Evolutionary conservation across 148 eudicot genomes (phyloP).

Genomic region (Cornus suecica): DNA sequence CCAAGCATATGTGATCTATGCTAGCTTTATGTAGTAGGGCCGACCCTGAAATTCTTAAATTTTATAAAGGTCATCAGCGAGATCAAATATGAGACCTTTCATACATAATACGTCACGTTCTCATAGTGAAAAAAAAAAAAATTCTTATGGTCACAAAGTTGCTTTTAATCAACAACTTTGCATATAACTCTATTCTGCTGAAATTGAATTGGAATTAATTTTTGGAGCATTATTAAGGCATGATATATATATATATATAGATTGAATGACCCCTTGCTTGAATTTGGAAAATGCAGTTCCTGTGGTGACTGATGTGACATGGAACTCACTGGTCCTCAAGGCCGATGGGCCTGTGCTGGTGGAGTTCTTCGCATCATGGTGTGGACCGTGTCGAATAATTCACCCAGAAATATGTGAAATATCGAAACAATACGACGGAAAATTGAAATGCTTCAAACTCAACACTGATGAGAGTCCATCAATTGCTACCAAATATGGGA

Average conservation of each 20-base stretch:
- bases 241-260: too few species aligned
- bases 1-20: too few species aligned
- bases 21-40: background rate
- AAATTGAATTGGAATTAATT: background rate
- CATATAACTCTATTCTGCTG: background rate
- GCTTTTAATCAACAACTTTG: background rate
- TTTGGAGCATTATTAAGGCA: background rate
- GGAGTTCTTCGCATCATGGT: constrained; percentile 25
- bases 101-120: background rate
- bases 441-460: constrained; percentile 17
- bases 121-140: too few species aligned
- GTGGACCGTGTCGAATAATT: background rate
- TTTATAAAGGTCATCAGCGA: too few species aligned
- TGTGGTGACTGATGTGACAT: constrained; percentile 9
- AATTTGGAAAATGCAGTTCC: constrained; percentile 5
- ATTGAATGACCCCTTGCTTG: background rate
- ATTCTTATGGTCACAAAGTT: background rate
- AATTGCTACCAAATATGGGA: constrained; percentile 18
- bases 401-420: constrained; percentile 16
- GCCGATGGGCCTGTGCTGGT: constrained; percentile 21
- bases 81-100: background rate
- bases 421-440: constrained; percentile 14
- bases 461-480: constrained; percentile 13
- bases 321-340: constrained; percentile 15
- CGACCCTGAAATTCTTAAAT: too few species aligned